These are phyloP conservation scores for Rutidosis leptorrhynchoides DNA, from an alignment of 129 eudicot species.

Conservation along the genomic window DNA sequence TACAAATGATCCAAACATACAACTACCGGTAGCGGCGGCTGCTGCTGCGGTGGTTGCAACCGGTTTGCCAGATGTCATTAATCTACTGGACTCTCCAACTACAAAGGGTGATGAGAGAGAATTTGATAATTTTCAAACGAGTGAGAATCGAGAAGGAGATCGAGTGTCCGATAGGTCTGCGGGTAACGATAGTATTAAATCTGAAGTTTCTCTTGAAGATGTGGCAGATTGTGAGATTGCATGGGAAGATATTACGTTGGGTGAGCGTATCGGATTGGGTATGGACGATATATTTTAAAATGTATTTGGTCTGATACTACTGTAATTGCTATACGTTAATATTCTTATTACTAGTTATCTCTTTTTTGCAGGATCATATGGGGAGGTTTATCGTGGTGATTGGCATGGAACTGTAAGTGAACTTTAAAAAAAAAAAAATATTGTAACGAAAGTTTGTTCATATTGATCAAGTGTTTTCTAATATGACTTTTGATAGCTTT, in stretches of 20 bases:
- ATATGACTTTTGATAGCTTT: background rate
- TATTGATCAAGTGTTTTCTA: background rate
- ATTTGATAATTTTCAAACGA: slow-evolving; percentile 28
- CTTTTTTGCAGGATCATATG: slow-evolving; percentile 73
- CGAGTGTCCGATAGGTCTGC: slow-evolving; percentile 67
- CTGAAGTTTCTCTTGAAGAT: slow-evolving; percentile 65
- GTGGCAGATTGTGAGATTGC: slow-evolving; percentile 91
- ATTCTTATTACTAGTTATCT: background rate
- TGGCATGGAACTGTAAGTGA: slow-evolving; percentile 99
- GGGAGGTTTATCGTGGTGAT: slow-evolving; percentile 97
- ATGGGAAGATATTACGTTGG: slow-evolving; percentile 90
- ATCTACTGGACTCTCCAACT: slow-evolving; percentile 18
- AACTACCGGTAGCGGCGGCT: slow-evolving; percentile 85
- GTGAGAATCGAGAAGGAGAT: slow-evolving; percentile 45
- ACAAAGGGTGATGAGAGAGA: slow-evolving; percentile 40
- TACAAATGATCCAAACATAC: slow-evolving; percentile 39
- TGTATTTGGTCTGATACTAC: background rate
- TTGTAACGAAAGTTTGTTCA: background rate
- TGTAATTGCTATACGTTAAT: background rate
- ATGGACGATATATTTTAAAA: slow-evolving; percentile 15
- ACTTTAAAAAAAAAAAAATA: background rate
- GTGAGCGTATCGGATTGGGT: slow-evolving; percentile 98
- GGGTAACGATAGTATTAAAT: slow-evolving; percentile 55
- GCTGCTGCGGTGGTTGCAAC: slow-evolving; percentile 65
- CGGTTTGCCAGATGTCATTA: slow-evolving; percentile 32